A percentile compares a stretch with the other conserved stretches of the same genome.
These are phyloP conservation scores for Ilex aquifolium DNA, from an alignment of 257 asterid species.

Conservation along the genomic window DNA sequence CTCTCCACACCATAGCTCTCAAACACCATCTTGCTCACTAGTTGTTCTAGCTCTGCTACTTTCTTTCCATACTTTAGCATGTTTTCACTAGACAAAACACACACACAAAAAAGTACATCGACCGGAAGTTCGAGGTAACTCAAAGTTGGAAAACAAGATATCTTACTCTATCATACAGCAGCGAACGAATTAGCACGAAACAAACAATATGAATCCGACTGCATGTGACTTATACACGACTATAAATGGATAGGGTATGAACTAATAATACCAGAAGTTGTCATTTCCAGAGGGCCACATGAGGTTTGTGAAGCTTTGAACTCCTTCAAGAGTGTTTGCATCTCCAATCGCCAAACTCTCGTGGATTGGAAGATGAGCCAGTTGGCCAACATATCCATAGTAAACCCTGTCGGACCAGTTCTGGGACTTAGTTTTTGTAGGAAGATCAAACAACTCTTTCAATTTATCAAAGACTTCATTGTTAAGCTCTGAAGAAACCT, in stretches of 20 bases:
- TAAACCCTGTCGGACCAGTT: neutral
- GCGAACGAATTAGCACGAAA: too few relatives aligned
- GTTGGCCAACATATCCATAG: neutral
- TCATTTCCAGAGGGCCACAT: constrained; percentile 3
- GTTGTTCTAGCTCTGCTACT: constrained; percentile 3
- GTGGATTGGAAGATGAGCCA: neutral
- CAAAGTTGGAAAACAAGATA: too few relatives aligned
- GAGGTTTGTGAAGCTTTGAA: neutral
- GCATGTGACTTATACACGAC: too few relatives aligned
- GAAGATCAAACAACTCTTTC: neutral
- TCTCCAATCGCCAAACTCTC: neutral
- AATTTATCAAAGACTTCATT: neutral
- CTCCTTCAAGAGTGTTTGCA: neutral
- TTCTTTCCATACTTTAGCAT: neutral
- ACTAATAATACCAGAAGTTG: neutral
- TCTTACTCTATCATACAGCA: too few relatives aligned
- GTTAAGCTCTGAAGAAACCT: neutral
- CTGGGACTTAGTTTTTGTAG: neutral
- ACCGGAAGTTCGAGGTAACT: too few relatives aligned
- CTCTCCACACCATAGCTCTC: constrained; percentile 3
- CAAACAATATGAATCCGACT: too few relatives aligned
- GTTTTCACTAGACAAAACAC: neutral
- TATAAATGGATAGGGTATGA: too few relatives aligned
- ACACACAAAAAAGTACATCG: too few relatives aligned
- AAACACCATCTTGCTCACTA: constrained; percentile 12